Evolutionary conservation across 768 basidiomycete species (phyloP), one percentile per base, ranked within the genome.

Genomic region (Serendipita vermifera): DNA sequence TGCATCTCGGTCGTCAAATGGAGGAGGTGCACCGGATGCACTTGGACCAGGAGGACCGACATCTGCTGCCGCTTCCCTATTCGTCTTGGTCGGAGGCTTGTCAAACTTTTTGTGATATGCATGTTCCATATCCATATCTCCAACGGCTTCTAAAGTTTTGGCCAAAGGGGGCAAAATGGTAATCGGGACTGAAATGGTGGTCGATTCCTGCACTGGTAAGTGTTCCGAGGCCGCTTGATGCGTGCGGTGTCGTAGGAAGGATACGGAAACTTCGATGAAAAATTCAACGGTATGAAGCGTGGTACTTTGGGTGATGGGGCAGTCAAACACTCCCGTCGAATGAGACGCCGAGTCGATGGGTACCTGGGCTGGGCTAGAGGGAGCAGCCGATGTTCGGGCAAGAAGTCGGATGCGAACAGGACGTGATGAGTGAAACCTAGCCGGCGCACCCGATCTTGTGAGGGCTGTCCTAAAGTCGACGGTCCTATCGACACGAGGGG

Each of bases 41-140:
- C 86, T 88, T 17, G 87, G 87, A 9, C 87, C 87, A 38, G 85
- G 85, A 7, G 77, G 78, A 2, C 72, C 71, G 32, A 70, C 62
- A 33, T 87, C 86, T 14, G 60, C 58, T 53, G 89, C 88, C 56
- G 87, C 85, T 33, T 76, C 69, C 54, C 88, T 73, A 33, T 80
- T 75, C 0, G 88, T 91, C 63, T 72, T 78, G 2, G 74, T 66
- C 1, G 88, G 88, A 5, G 88, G 88, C 2, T 77, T 76, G 62
- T 91, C 88, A 62, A 90, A 87, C 66, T 91, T 91, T 73, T 91
- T 91, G 62, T 79, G 81, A 67, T 91, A 91, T 5, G 84, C 85
- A 29, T 74, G 75, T 59, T 85, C 85, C 2, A 62, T 51, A 24
- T 62, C 61, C 20, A 87, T 68, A 55, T 73, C 76, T n/a, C 83